Evolutionary conservation across 202 grass and related monocot genomes (phyloP).

Genomic region (Schoenoplectus tabernaemontani): DNA sequence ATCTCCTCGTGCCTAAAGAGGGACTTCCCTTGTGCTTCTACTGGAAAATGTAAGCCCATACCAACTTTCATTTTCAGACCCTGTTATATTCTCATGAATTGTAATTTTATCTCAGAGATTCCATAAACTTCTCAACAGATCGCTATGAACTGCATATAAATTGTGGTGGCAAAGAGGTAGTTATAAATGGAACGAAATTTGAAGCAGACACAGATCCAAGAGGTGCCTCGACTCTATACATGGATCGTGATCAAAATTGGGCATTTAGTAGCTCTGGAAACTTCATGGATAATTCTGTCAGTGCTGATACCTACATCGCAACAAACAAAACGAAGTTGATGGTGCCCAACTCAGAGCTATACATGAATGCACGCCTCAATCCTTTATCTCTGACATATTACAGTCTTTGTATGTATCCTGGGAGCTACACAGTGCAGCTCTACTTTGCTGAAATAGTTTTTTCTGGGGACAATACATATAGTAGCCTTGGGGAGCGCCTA

Average conservation of each 20-base stretch:
- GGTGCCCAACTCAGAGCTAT: slow-evolving; percentile 47
- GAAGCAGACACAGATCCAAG: slow-evolving; percentile 55
- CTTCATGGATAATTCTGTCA: slow-evolving; percentile 70
- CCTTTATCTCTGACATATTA: slow-evolving; percentile 91
- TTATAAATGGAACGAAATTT: slow-evolving; percentile 48
- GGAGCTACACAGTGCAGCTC: slow-evolving; percentile 65
- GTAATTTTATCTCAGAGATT: slow-evolving; percentile 13
- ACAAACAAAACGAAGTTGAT: slow-evolving; percentile 40
- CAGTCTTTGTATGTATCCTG: slow-evolving; percentile 74
- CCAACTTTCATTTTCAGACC: neutral
- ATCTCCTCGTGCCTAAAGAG: slow-evolving; percentile 61
- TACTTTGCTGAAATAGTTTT: slow-evolving; percentile 87
- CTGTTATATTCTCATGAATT: neutral
- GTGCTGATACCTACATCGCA: slow-evolving; percentile 62
- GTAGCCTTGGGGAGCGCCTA: slow-evolving; percentile 73
- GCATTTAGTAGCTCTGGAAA: slow-evolving; percentile 86
- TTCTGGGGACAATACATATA: slow-evolving; percentile 63
- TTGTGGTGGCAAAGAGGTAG: slow-evolving; percentile 68
- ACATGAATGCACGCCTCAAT: slow-evolving; percentile 68
- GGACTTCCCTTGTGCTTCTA: slow-evolving; percentile 69
- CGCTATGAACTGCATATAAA: slow-evolving; percentile 60
- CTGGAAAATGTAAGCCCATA: slow-evolving; percentile 48
- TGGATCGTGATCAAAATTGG: slow-evolving; percentile 54
- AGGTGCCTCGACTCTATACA: slow-evolving; percentile 50
- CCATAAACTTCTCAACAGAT: slow-evolving; percentile 33